These are phyloP conservation scores for Pterocarpus macrocarpus DNA, from an alignment of 306 rosid species.

Conservation along the genomic window DNA sequence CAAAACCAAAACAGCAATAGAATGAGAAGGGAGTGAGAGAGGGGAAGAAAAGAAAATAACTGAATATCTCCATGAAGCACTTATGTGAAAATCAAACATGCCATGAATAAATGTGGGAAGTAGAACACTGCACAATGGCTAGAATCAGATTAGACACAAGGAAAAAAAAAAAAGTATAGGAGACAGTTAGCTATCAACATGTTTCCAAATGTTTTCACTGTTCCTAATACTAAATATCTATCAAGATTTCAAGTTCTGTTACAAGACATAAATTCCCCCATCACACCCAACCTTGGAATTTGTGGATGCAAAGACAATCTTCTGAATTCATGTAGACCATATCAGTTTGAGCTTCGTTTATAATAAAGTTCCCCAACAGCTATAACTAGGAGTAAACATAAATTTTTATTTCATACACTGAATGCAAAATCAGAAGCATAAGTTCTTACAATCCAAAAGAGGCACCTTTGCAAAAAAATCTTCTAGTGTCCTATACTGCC, in stretches of 20 bases:
- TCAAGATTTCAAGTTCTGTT: background rate
- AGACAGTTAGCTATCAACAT: conserved; percentile 4
- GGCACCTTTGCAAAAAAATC: background rate
- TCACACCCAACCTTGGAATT: background rate
- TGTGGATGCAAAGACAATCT: background rate
- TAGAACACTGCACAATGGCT: conserved; percentile 12
- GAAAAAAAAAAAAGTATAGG: background rate
- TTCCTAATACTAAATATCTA: background rate
- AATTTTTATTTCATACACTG: background rate
- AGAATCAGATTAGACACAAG: background rate
- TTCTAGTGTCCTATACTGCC: background rate
- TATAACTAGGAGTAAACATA: background rate
- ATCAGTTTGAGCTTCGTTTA: background rate
- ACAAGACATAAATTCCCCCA: background rate
- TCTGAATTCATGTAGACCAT: background rate
- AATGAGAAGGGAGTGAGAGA: background rate
- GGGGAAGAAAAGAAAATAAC: background rate
- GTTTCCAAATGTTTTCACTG: background rate
- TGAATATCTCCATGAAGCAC: background rate
- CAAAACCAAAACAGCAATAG: background rate
- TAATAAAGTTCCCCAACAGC: background rate
- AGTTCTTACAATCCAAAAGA: background rate
- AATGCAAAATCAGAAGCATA: conserved; percentile 4
- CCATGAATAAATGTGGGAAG: background rate
- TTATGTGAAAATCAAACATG: background rate